These are phyloP conservation scores for Chaetothyriales sp. DNA, from an alignment of 2,329 filamentous ascomycete genomes.

Conservation along the genomic window DNA sequence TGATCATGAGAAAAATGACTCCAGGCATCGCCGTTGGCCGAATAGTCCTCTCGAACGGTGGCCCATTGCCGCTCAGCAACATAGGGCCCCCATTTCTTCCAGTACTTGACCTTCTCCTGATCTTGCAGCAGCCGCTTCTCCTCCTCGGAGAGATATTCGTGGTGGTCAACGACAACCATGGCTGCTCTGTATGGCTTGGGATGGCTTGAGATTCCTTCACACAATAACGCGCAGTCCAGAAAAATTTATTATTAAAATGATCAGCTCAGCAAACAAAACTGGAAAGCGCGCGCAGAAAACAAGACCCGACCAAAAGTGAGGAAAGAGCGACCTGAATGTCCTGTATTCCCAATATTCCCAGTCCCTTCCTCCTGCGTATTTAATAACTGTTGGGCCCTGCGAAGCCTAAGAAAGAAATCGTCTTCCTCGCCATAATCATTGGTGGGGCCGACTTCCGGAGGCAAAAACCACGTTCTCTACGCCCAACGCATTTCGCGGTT, in stretches of 20 bases:
- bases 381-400: background rate
- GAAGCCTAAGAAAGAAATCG: background rate
- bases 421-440: background rate
- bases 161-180: constrained; percentile 83
- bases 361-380: background rate
- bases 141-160: constrained; percentile 77
- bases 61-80: constrained; percentile 92
- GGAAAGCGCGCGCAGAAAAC: background rate
- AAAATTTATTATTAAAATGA: background rate
- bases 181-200: background rate
- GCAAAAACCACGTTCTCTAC: background rate
- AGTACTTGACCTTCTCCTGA: constrained; percentile 69
- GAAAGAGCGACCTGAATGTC: background rate
- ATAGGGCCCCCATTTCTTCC: constrained; percentile 97
- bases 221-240: background rate
- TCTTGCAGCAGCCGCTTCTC: constrained; percentile 83
- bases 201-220: background rate
- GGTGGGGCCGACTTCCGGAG: background rate
- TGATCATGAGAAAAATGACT: constrained; percentile 92
- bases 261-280: background rate
- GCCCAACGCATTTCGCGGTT: background rate
- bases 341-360: background rate
- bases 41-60: constrained; percentile 80
- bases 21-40: constrained; percentile 82
- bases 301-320: background rate